These are phyloP conservation scores for Microstegium vimineum DNA, from an alignment of 176 grass and related monocot genomes.

Conservation along the genomic window DNA sequence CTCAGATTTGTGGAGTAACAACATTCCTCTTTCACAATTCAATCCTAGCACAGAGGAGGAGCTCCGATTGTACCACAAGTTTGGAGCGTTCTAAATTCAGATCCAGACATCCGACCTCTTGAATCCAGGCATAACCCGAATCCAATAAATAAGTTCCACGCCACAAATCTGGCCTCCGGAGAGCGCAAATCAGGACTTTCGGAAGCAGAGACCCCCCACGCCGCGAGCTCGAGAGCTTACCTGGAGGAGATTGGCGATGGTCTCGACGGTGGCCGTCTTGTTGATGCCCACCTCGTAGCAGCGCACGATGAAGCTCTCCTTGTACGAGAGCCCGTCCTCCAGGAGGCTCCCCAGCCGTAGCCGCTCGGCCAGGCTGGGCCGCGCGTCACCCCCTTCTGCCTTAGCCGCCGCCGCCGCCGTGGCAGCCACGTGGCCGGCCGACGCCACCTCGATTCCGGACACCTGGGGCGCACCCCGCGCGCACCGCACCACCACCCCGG, in stretches of 20 bases:
- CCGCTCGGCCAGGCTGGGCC: conserved; percentile 58
- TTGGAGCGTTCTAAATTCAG: conserved; percentile 8
- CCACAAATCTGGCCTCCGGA: background rate
- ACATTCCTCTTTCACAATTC: background rate
- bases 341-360: conserved; percentile 78
- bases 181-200: background rate
- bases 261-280: conserved; percentile 95
- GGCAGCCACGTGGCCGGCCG: conserved; percentile 1
- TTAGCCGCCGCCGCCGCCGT: background rate
- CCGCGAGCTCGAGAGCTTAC: conserved; percentile 12
- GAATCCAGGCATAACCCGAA: background rate
- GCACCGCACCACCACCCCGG: conserved; percentile 16
- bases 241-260: conserved; percentile 92
- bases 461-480: conserved; percentile 2
- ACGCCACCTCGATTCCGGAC: conserved; percentile 21
- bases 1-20: background rate
- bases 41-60: background rate
- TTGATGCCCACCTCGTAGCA: conserved; percentile 96
- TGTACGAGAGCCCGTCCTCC: conserved; percentile 81
- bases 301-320: conserved; percentile 87
- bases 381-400: background rate
- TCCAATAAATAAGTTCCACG: background rate
- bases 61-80: background rate
- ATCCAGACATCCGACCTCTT: background rate
- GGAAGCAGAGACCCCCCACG: background rate